Evolutionary conservation across 78 protist species (phyloP).

Genomic region (Dictyostelium capitatum): DNA sequence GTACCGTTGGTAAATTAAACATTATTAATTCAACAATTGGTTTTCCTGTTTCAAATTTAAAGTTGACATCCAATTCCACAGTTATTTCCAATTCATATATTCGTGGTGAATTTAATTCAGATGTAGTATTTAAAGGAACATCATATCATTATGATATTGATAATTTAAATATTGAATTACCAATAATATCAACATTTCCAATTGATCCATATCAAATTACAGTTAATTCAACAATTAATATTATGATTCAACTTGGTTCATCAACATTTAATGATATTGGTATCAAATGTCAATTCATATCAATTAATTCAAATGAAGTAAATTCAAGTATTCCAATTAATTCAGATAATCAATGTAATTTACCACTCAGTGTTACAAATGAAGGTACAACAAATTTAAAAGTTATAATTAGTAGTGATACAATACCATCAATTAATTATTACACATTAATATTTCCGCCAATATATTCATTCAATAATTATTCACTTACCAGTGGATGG

Average conservation of each 20-base stretch:
- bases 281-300: no score
- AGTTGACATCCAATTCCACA: not conserved
- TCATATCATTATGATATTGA: not conserved
- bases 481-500: no score
- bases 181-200: not conserved
- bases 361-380: no score
- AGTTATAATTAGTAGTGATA: no score
- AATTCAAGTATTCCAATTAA: no score
- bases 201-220: not conserved
- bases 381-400: no score
- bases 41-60: not conserved
- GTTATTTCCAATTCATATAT: not conserved
- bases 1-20: not conserved
- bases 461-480: no score
- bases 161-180: not conserved
- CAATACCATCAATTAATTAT: no score
- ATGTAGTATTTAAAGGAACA: not conserved
- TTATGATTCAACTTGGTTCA: not conserved
- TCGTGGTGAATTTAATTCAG: not conserved
- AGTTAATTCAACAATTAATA: not conserved
- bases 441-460: no score
- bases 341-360: no score
- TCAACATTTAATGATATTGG: no score
- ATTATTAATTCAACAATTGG: constrained; percentile 2
- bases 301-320: no score